Base-by-base conservation (phyloP, 2,329 filamentous ascomycete genomes). In the Scedosporium minutisporum region DNA sequence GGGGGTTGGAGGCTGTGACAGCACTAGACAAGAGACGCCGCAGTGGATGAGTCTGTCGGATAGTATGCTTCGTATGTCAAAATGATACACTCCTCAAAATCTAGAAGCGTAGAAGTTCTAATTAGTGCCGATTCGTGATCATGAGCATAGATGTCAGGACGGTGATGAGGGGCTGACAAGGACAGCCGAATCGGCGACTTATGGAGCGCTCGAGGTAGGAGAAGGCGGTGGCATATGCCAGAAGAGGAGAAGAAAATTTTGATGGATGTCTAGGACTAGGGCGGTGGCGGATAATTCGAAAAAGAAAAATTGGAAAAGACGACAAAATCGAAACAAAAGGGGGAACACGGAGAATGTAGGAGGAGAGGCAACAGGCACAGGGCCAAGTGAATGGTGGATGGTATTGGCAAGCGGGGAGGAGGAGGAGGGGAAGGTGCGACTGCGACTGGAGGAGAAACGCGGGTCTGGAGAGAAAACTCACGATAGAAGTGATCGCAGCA, bases 61-160 rank as follows among this genome's bases (percentile, higher is more conserved):
- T 66, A 65, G 58, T 29, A 64, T 66, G 65, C 66, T 62, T 65
- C 66, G 66, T 67, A 66, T 66, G 69, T 66, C 66, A 69, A 65
- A 66, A 68, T 67, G 69, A 72, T 71, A 68, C 71, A 75, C 72
- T 72, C 72, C 69, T 66, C 65, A 66, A 67, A 67, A 68, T 65
- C 69, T 69, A 67, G 44, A 61, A 23, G 23, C 51, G 23, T 60
- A 66, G 61, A 59, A 41, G 33, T 10, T 23, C 12, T 25, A 23
- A 23, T 55, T 55, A 55, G 51, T 27, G 6, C 21, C 12, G 21
- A 23, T 3, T 27, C 21, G 51, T 10, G 44, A 48, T 46, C n/a
- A 48, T 48, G 6, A 7, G 2, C 16, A 48, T 2, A n/a, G 44
- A 6, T 18, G 44, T 48, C 10, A 21, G 18, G 44, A 18, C 6